Conservation (phyloP, 2,329 filamentous ascomycete genomes). For the Aspergillus ochraceus region DNA sequence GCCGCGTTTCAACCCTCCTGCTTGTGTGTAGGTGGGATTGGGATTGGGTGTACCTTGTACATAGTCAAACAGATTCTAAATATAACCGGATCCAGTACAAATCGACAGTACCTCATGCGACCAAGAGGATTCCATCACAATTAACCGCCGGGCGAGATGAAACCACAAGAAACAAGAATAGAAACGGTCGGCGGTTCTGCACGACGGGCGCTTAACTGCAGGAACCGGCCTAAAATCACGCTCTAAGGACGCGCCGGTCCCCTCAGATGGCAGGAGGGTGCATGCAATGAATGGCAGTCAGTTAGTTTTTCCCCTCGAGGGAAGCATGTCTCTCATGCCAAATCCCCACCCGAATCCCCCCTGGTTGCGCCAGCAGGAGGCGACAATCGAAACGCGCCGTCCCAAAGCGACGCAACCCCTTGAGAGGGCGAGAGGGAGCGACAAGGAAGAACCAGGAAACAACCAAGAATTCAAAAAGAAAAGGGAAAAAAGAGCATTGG, state of each 20-base stretch:
- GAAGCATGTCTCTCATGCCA: not conserved
- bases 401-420: conserved; percentile 1
- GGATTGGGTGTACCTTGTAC: not conserved
- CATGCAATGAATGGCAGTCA: not conserved
- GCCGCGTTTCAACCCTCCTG: conserved; percentile 20
- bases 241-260: not conserved
- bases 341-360: no score
- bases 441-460: no score
- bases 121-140: not conserved
- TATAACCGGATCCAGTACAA: not conserved
- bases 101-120: no score
- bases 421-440: not conserved
- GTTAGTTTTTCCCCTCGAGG: not conserved
- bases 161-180: conserved; percentile 1
- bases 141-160: not conserved
- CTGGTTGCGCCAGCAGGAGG: not conserved
- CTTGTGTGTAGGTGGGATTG: not conserved
- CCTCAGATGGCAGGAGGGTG: not conserved
- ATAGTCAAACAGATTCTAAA: not conserved
- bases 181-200: conserved; percentile 3
- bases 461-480: not conserved
- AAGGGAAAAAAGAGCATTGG: conserved; percentile 1
- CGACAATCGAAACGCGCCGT: conserved; percentile 3
- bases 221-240: not conserved
- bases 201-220: conserved; percentile 5